Evolutionary conservation across 2,329 filamentous ascomycete genomes (phyloP), one percentile per base, ranked within the genome.

Genomic region (Beauveria sp.): DNA sequence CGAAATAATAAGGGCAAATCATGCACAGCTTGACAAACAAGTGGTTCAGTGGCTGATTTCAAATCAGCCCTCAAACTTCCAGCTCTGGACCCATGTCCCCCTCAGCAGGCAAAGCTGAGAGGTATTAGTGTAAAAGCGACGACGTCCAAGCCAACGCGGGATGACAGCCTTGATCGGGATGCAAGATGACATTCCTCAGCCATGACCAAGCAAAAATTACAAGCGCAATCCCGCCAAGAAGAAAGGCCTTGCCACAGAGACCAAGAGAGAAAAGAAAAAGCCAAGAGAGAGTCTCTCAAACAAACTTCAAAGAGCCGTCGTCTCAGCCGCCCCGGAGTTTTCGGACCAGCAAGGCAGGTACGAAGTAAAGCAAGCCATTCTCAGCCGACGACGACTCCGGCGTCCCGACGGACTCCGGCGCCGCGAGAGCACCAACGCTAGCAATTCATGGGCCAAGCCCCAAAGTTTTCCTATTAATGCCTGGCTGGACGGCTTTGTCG

Each of bases 251-350:
- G 30, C 30, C 30, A 34, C 12, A 34, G 12, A 34, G 14, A 2
- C 12, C 5, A 34, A 10, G 5, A 34, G 5, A 34, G 5, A 5
- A 34, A 34, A 14, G 4, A 34, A 34, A 12, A 5, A 4, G 22
- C 22, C 22, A 24, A 24, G 22, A 24, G 22, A 24, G 22, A 24
- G 22, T 24, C 22, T 24, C 22, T 34, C 10, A 34, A 34, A 34
- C 12, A 34, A 14, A 12, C 12, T 34, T 14, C 30, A 34, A 14
- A 3, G 14, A 34, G 12, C 30, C 40, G 22, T 28, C 22, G 16
- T 55, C 53, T 55, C 53, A 55, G 53, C 53, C 40, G 53, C 41
- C 41, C 40, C 54, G 54, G 54, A 56, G 54, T 56, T 47, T 30
- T 56, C 54, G 26, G 54, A 47, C 41, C 22, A 56, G 40, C 37